These are phyloP conservation scores for Parietaria judaica DNA, from an alignment of 306 rosid genomes.

Conservation along the genomic window DNA sequence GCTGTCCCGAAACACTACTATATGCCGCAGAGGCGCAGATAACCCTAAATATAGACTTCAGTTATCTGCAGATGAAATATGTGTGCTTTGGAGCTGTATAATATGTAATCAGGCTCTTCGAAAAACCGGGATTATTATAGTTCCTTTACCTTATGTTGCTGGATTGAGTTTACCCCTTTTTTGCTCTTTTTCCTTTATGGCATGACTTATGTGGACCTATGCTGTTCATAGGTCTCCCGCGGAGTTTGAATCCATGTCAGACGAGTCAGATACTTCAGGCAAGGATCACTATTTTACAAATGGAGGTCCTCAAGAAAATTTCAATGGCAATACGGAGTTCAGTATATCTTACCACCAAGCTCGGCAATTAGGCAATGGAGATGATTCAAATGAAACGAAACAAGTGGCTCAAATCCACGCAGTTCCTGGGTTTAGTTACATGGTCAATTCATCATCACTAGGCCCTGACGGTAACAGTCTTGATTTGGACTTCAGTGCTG, in stretches of 20 bases:
- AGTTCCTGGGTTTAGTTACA: conserved; percentile 41
- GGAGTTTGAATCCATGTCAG: conserved; percentile 58
- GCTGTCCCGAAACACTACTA: too few species aligned
- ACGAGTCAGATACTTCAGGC: conserved; percentile 49
- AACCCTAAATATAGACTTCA: too few species aligned
- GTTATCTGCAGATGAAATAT: too few species aligned
- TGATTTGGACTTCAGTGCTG: conserved; percentile 38
- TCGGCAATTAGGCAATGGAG: conserved; percentile 25
- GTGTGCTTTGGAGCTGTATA: not conserved
- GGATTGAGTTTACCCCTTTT: not conserved
- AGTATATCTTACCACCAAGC: conserved; percentile 51
- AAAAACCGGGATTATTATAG: not conserved
- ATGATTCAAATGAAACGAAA: conserved; percentile 29
- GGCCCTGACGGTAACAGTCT: conserved; percentile 42
- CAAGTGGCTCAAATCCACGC: conserved; percentile 32
- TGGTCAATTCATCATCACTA: conserved; percentile 31
- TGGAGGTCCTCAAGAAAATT: conserved; percentile 39
- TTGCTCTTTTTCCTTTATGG: conserved; percentile 3
- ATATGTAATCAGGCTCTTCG: not conserved
- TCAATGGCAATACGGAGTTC: conserved; percentile 52
- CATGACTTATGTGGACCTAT: conserved; percentile 24
- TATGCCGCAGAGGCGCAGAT: too few species aligned
- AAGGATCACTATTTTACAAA: conserved; percentile 37
- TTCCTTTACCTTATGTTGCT: not conserved
- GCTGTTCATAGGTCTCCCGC: conserved; percentile 60